phyloP scores from a whole-genome alignment of 208 protist genomes.

The Acanthamoeba royreba region DNA sequence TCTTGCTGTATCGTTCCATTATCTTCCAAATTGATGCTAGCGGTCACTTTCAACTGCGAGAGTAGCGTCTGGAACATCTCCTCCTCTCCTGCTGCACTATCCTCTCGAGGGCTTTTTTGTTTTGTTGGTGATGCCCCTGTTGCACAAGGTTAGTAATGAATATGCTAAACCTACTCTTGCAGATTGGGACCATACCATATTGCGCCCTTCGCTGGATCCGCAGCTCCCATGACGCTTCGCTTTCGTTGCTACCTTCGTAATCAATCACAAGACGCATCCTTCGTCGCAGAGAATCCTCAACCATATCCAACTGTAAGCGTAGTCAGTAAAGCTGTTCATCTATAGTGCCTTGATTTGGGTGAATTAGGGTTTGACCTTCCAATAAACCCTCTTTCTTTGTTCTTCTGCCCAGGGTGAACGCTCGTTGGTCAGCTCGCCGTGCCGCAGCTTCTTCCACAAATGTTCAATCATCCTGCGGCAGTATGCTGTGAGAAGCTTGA shows the following conservation, averaged over 20 bases:
- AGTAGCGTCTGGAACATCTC: not conserved
- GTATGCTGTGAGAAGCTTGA: not conserved
- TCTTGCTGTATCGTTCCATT: not conserved
- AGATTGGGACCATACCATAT: not conserved
- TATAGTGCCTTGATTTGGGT: not conserved
- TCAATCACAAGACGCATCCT: not conserved
- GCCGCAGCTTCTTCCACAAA: constrained; percentile 8
- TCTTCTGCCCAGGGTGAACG: constrained; percentile 14
- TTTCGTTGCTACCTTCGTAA: not conserved
- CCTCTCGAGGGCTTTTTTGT: not conserved
- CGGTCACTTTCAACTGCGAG: not conserved
- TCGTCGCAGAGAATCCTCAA: not conserved
- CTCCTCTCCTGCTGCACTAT: not conserved
- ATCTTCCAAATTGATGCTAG: not conserved
- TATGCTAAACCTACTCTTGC: not conserved
- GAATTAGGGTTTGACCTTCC: not conserved
- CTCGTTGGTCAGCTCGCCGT: not conserved
- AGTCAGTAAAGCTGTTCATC: not conserved
- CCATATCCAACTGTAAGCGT: not conserved
- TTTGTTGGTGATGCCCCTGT: not conserved
- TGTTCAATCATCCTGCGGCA: not conserved
- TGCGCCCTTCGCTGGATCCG: not conserved
- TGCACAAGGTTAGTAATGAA: not conserved
- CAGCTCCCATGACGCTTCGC: not conserved
- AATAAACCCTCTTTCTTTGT: not conserved